phyloP scores from a whole-genome alignment of 306 rosid species.

The Castanea mollissima region DNA sequence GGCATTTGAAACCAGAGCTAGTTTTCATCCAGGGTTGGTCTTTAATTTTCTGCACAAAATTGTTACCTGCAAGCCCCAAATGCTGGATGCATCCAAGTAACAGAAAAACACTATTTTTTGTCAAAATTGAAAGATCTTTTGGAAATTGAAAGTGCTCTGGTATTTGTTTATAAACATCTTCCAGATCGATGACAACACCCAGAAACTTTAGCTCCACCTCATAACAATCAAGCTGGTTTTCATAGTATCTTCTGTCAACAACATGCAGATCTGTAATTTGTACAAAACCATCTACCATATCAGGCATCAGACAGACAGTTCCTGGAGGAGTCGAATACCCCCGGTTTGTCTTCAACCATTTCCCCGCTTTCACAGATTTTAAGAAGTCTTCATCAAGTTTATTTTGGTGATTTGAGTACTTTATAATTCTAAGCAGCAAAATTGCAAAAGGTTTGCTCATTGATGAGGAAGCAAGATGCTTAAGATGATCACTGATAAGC shows the following conservation, averaged over 20 bases:
- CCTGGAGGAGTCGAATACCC: constrained; percentile 29
- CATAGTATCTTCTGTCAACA: constrained; percentile 20
- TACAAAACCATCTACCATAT: background rate
- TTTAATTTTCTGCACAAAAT: background rate
- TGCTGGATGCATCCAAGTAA: constrained; percentile 9
- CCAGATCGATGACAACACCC: background rate
- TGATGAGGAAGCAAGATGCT: constrained; percentile 8
- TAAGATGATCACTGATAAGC: constrained; percentile 2
- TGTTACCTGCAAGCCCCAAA: background rate
- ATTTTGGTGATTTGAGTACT: background rate
- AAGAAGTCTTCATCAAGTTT: constrained; percentile 13
- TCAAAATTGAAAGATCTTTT: background rate
- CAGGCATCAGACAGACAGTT: constrained; percentile 8
- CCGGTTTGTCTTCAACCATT: constrained; percentile 17
- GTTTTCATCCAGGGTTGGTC: constrained; percentile 3
- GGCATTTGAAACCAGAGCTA: constrained; percentile 10
- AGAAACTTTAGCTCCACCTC: constrained; percentile 10
- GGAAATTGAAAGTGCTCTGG: constrained; percentile 13
- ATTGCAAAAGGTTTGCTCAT: constrained; percentile 8
- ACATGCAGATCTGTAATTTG: constrained; percentile 3
- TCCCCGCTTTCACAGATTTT: constrained; percentile 12
- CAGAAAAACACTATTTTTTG: constrained; percentile 5
- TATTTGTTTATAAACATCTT: background rate
- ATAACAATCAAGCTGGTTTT: constrained; percentile 4
- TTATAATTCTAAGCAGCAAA: constrained; percentile 16